Evolutionary conservation across 257 asterid species (phyloP), one percentile per base, ranked within the genome.

Genomic region (Rhazya stricta): DNA sequence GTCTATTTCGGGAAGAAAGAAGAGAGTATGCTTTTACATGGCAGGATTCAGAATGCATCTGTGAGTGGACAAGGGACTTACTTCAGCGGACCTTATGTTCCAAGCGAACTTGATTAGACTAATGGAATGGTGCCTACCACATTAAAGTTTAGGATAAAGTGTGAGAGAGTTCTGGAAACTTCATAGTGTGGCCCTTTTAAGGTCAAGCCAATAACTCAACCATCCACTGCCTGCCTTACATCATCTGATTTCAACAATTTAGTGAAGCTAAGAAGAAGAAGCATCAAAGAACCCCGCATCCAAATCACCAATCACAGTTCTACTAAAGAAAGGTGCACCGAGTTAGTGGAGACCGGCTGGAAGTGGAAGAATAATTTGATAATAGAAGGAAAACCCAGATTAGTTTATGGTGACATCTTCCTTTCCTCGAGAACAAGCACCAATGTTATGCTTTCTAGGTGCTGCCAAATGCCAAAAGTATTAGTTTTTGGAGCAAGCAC

Each of bases 211-310:
- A 69, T 23, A 3, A 30, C 30, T 70, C 74, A 70, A 70, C 74
- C 4, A 70, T 32, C 46, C 74, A 70, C 74, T 48, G 74, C 37
- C 74, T 48, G 74, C 37, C 3, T 32, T 69, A n/a, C 25, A n/a
- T 41, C 10, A 9, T 43, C 54, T 69, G 18, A 32, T n/a, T 6
- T 12, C 30, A 39, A 23, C 53, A 32, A 23, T 39, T 39, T 25
- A 32, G 15, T 0, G 25, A 30, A 67, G 32, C 50, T 7, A 21
- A 13, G 25, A 51, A 69, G n/a, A 36, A 69, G 4, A n/a, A 37
- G 18, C 41, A 46, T 65, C 60, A 50, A 9, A 16, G n/a, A 50
- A 48, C 21, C 19, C 6, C 11, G 58, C 46, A 4, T 29, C 30
- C 50, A 34, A 51, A 36, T 71, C 75, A 34, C 6, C 48, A 23